A percentile compares a stretch with the other conserved stretches of the same genome.
Evolutionary conservation across 2,329 filamentous ascomycete species (phyloP).

Genomic region (Botryotinia globosa): DNA sequence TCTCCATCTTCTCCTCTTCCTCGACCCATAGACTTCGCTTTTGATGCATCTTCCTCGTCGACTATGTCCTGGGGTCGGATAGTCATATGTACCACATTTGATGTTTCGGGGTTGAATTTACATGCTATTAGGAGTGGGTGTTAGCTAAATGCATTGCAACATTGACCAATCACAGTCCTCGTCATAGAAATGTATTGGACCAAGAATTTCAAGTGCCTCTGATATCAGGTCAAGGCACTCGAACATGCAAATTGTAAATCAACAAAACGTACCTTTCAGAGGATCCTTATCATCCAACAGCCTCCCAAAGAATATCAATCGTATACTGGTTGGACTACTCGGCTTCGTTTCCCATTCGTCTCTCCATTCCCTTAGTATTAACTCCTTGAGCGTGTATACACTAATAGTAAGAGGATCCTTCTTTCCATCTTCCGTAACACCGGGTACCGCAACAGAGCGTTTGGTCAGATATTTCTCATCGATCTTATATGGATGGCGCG

Average conservation of each 20-base stretch:
- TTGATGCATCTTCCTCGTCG: conserved; percentile 59
- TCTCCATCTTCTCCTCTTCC: conserved; percentile 54
- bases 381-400: conserved; percentile 88
- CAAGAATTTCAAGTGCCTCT: not conserved
- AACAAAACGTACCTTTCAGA: conserved; percentile 66
- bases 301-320: conserved; percentile 88
- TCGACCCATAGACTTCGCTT: conserved; percentile 39
- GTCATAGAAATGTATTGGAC: not conserved
- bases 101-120: conserved; percentile 68
- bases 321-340: conserved; percentile 81
- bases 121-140: conserved; percentile 56
- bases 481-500: conserved; percentile 84
- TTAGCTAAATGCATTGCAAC: not conserved
- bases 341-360: conserved; percentile 88
- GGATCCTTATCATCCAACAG: conserved; percentile 84
- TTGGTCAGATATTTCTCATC: conserved; percentile 82
- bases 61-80: conserved; percentile 81
- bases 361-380: conserved; percentile 91
- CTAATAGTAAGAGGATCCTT: conserved; percentile 85
- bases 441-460: conserved; percentile 73
- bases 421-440: conserved; percentile 55
- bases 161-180: not conserved
- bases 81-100: conserved; percentile 94
- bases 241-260: not conserved
- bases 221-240: not conserved